Base-by-base conservation (phyloP, 257 asterid species). In the Nicotiana noctiflora region DNA sequence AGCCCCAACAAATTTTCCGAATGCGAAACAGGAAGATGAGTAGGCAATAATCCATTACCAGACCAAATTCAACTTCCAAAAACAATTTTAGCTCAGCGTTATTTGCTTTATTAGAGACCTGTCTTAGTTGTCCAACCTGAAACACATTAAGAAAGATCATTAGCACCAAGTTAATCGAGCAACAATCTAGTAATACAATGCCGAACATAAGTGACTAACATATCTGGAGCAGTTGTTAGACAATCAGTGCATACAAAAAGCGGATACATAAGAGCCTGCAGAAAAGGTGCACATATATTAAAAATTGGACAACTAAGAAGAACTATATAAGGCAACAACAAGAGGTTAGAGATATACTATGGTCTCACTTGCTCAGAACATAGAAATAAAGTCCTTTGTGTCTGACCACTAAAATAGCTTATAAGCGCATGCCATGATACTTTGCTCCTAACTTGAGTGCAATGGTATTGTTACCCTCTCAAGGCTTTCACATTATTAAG, bases 71-170 rank as follows among this genome's bases (percentile, higher is more conserved):
- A 67, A 91, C 97, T 90, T 93, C 97, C 89, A 93, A 79, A 64
- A 89, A 90, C 84, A 93, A 83, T 60, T 91, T 93, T 57, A 93
- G 89, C 85, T 93, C 97, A 1, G 97, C 93, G 57, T 90, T 91
- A 83, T 88, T 87, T 81, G 90, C 85, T 82, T 90, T 90, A 83
- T 89, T 91, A 56, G 95, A 93, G 56, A 90, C 91, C 68, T 90
- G 97, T 87, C 93, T 89, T 83, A 93, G 86, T 82, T 90, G 95
- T 37, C 97, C 97, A 81, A 93, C 97, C 97, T 93, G 84, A 46
- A 61, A 14, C 61, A 83, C 66, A 78, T 27, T 46, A 78, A 29
- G 66, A 51, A 81, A 27, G 79, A 81, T 31, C 77, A 85, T 59
- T 51, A 61, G n/a, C 78, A 53, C 72, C 76, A 75, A 80, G 75